phyloP scores from a whole-genome alignment of 345 rosid genomes.

The Populus davidiana region DNA sequence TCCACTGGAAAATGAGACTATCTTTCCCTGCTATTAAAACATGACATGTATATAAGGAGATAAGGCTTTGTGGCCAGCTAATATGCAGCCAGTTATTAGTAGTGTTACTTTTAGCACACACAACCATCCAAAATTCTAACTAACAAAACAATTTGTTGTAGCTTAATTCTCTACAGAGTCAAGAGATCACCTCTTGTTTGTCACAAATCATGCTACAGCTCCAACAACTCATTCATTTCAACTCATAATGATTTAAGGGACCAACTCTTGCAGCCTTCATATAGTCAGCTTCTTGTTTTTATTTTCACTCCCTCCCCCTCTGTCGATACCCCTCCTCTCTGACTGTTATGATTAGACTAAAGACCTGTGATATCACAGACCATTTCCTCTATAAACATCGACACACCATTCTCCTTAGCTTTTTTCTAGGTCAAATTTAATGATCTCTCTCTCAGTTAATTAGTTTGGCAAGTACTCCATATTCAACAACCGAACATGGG shows the following conservation, averaged over 20 bases:
- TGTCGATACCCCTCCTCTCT: not conserved
- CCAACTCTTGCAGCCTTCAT: not conserved
- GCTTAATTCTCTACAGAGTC: not conserved
- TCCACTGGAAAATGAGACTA: not conserved
- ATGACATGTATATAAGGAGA: not conserved
- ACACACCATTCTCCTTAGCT: not conserved
- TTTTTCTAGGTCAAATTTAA: not conserved
- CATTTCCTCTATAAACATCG: not conserved
- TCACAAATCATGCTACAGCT: not conserved
- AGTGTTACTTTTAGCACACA: not conserved
- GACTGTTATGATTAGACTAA: not conserved
- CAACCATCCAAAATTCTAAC: not conserved
- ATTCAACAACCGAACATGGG: not conserved
- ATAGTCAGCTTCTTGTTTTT: not conserved
- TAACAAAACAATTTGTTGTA: not conserved
- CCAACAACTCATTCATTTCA: not conserved
- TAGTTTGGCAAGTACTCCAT: not conserved
- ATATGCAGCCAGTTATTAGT: not conserved
- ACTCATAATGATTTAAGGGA: not conserved
- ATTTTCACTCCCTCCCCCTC: not conserved
- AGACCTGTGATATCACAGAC: not conserved
- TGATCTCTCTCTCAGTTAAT: not conserved
- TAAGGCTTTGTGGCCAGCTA: not conserved
- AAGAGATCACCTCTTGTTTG: not conserved
- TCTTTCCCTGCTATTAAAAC: not conserved